Percentiles rank a stretch among this genome's conserved stretches.
These are phyloP conservation scores for Alternaria ventricosa DNA, from an alignment of 2,329 filamentous ascomycete species.

Conservation along the genomic window DNA sequence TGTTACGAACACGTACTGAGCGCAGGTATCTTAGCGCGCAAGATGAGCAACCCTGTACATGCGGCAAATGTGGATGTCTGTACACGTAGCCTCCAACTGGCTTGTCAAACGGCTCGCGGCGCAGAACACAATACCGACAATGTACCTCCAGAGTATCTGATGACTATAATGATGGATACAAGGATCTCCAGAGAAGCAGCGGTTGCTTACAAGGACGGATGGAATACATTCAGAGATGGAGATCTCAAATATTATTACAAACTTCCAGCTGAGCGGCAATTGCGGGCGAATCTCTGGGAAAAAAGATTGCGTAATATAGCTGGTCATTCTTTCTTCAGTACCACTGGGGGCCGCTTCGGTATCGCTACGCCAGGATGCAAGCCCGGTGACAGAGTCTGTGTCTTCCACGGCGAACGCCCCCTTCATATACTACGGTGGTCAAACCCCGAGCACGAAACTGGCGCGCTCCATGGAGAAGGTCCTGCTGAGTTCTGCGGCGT, in stretches of 20 bases:
- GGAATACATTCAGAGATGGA: background rate
- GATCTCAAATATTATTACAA: accelerated
- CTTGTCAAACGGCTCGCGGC: accelerated
- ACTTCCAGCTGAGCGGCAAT: background rate
- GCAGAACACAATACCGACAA: accelerated
- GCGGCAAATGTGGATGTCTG: background rate
- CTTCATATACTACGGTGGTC: background rate
- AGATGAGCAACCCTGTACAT: background rate
- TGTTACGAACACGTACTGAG: no score
- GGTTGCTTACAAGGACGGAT: background rate
- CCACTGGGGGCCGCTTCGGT: background rate
- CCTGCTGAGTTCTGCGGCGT: background rate
- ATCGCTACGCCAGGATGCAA: background rate
- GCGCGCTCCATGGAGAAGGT: background rate
- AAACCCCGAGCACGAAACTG: background rate
- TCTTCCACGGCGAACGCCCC: background rate
- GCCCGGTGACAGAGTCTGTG: background rate
- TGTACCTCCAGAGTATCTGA: background rate
- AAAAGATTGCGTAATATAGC: accelerated
- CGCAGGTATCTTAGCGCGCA: accelerated
- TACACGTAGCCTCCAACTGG: background rate
- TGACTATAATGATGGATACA: background rate
- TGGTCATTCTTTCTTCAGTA: background rate
- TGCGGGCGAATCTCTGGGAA: accelerated
- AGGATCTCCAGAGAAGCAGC: background rate